These are phyloP conservation scores for Solanum chilense DNA, from an alignment of 257 asterid genomes.

Conservation along the genomic window DNA sequence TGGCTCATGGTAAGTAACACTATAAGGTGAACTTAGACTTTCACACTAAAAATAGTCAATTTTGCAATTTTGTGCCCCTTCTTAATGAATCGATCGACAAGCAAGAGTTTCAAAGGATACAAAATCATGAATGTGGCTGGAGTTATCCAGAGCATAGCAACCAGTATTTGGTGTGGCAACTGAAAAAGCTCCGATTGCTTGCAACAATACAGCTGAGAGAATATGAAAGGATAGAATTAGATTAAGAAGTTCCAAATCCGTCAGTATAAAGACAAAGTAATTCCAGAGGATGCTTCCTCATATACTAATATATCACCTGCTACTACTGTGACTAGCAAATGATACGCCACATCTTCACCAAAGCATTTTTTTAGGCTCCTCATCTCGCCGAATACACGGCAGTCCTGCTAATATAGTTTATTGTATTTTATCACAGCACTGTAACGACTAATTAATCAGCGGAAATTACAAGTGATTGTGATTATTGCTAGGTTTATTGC, in stretches of 20 bases:
- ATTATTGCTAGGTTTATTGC: neutral
- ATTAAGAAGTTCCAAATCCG: neutral
- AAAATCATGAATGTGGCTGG: slow-evolving; percentile 75
- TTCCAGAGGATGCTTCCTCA: neutral
- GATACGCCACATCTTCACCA: neutral
- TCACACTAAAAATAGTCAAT: neutral
- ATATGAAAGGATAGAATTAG: neutral
- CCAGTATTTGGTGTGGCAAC: slow-evolving; percentile 64
- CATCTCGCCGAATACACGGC: neutral
- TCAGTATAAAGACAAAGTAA: neutral
- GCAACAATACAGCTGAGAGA: slow-evolving; percentile 35
- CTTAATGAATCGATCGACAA: neutral
- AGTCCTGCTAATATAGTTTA: neutral
- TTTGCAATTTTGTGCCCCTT: neutral
- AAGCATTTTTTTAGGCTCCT: neutral
- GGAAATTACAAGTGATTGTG: neutral
- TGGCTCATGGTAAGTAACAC: neutral
- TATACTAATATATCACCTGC: neutral
- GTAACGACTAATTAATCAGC: neutral
- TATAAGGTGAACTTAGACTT: neutral
- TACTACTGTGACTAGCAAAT: neutral
- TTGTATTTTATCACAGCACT: neutral
- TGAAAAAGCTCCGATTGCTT: slow-evolving; percentile 47
- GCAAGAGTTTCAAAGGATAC: slow-evolving; percentile 47
- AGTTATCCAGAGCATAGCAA: slow-evolving; percentile 71